phyloP scores from a whole-genome alignment of 129 eudicot species.

The Flaveria bidentis region DNA sequence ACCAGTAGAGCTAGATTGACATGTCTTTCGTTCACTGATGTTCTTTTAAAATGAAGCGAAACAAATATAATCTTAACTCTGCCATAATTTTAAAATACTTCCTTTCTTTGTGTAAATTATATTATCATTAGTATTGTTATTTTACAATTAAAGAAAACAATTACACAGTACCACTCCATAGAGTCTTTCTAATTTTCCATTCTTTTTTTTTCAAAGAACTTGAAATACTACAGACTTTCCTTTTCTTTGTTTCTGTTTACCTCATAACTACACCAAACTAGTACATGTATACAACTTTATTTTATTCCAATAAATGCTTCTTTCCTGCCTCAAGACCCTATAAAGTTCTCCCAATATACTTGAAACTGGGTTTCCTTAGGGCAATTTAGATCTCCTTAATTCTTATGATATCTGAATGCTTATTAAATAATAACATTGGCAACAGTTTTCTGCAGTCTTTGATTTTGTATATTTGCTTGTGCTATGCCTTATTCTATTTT shows the following conservation, averaged over 20 bases:
- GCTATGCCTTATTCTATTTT: not conserved
- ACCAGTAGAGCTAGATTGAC: not conserved
- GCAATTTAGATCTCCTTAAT: not conserved
- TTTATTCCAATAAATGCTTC: not conserved
- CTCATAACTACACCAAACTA: not conserved
- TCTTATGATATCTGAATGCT: conserved; percentile 8
- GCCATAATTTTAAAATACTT: not conserved
- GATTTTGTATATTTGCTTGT: conserved; percentile 19
- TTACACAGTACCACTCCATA: not conserved
- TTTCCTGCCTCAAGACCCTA: not conserved
- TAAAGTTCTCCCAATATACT: not conserved
- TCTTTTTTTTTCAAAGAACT: not conserved
- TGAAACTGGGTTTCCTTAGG: conserved; percentile 3
- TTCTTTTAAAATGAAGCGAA: not conserved
- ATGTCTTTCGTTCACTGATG: not conserved
- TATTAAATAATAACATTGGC: conserved; percentile 5
- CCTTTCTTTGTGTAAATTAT: not conserved
- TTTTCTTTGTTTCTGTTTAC: conserved; percentile 12
- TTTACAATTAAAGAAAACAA: not conserved
- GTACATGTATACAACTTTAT: conserved; percentile 9
- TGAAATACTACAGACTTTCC: not conserved
- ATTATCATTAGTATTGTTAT: not conserved
- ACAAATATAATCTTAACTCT: not conserved
- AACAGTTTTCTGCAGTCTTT: not conserved
- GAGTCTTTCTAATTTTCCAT: not conserved